phyloP scores from a whole-genome alignment of 495 filamentous ascomycete species.

The Cercophora samala region DNA sequence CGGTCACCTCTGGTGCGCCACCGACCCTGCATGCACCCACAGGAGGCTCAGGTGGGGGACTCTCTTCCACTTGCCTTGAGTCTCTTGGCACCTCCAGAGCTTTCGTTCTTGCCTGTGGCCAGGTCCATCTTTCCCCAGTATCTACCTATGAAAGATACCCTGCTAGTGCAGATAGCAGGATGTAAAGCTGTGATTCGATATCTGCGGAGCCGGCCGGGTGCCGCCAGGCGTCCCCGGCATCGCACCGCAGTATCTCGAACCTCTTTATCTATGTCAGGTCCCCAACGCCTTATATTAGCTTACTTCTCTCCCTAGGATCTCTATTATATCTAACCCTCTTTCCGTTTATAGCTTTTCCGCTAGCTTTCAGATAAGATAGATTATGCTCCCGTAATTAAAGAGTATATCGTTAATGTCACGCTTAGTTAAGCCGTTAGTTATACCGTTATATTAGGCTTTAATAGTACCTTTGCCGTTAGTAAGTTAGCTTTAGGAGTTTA shows the following conservation, averaged over 20 bases:
- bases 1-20: not conserved
- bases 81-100: conserved; percentile 2
- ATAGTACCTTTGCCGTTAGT: conserved; percentile 76
- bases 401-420: conserved; percentile 42
- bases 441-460: conserved; percentile 76
- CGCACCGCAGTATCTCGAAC: not conserved
- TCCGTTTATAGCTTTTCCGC: not conserved
- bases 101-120: not conserved
- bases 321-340: not conserved
- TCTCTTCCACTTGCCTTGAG: too few relatives aligned
- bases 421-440: conserved; percentile 72
- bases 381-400: conserved; percentile 17
- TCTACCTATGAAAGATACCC: too few relatives aligned
- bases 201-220: not conserved
- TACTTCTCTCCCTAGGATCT: not conserved
- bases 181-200: too few relatives aligned
- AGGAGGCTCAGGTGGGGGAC: conserved; percentile 12
- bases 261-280: not conserved
- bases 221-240: not conserved
- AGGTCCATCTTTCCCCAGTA: not conserved
- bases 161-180: too few relatives aligned
- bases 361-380: conserved; percentile 12
- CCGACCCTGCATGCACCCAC: conserved; percentile 16
- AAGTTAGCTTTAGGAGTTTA: conserved; percentile 23
- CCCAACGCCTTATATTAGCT: not conserved